phyloP scores from a whole-genome alignment of 2,329 filamentous ascomycete genomes.

The Phyllosticta paracitricarpa region DNA sequence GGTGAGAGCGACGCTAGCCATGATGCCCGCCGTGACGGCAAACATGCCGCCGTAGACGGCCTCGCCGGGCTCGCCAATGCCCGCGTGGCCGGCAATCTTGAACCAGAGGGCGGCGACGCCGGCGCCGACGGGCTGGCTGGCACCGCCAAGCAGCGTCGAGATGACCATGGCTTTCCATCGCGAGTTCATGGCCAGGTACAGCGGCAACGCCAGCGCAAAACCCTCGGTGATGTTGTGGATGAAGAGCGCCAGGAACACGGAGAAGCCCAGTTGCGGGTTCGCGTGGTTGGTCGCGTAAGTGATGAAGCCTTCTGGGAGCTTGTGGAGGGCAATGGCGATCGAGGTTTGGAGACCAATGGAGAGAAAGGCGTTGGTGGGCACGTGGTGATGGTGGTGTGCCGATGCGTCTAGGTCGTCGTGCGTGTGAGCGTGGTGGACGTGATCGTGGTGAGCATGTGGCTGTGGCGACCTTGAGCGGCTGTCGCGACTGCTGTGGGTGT shows the following conservation, averaged over 20 bases:
- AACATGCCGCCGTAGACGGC: slow-evolving; percentile 71
- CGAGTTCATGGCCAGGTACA: slow-evolving; percentile 82
- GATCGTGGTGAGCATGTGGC: slow-evolving; percentile 7
- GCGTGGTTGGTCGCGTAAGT: slow-evolving; percentile 97
- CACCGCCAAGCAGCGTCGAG: slow-evolving; percentile 72
- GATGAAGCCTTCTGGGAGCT: slow-evolving; percentile 78
- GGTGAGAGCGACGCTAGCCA: slow-evolving; percentile 86
- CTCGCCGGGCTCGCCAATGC: slow-evolving; percentile 39
- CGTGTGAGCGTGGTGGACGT: slow-evolving; percentile 14
- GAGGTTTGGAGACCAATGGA: slow-evolving; percentile 94
- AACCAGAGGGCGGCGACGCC: slow-evolving; percentile 81
- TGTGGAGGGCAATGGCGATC: slow-evolving; percentile 90
- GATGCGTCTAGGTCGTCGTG: slow-evolving; percentile 11
- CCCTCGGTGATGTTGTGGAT: slow-evolving; percentile 98
- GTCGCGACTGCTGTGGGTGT: slow-evolving; percentile 17
- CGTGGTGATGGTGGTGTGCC: slow-evolving; percentile 73
- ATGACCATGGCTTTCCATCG: slow-evolving; percentile 74
- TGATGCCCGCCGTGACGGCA: slow-evolving; percentile 82
- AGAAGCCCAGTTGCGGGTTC: slow-evolving; percentile 76
- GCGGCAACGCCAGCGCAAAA: slow-evolving; percentile 82
- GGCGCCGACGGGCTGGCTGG: slow-evolving; percentile 80
- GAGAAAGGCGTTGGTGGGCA: slow-evolving; percentile 85
- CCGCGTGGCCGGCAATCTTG: slow-evolving; percentile 49
- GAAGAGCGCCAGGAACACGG: slow-evolving; percentile 89
- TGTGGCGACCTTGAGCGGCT: slow-evolving; percentile 12